Conservation (phyloP, 192 early-diverging fungal species). For the Linderina pennispora region DNA sequence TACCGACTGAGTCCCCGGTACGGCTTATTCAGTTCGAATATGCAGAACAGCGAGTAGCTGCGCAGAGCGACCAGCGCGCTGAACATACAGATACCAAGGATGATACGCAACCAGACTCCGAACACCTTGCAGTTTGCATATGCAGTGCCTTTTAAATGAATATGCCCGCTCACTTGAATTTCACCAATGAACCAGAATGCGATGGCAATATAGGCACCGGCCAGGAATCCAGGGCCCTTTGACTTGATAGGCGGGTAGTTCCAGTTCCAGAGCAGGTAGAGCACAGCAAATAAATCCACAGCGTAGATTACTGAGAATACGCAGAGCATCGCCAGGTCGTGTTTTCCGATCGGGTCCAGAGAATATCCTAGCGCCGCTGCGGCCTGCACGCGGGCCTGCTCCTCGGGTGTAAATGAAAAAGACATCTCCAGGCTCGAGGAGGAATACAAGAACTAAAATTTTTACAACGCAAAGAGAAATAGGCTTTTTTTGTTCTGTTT, state of each 20-base stretch:
- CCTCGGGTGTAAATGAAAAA: background rate
- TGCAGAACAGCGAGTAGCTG: constrained; percentile 13
- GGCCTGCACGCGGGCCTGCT: constrained; percentile 12
- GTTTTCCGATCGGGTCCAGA: constrained; percentile 10
- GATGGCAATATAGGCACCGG: constrained; percentile 1
- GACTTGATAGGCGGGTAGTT: constrained; percentile 33
- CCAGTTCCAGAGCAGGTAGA: constrained; percentile 20
- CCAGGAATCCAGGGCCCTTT: constrained; percentile 26
- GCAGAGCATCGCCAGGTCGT: constrained; percentile 6
- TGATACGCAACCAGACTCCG: constrained; percentile 21
- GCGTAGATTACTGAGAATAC: constrained; percentile 7
- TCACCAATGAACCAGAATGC: constrained; percentile 38
- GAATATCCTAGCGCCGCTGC: constrained; percentile 4
- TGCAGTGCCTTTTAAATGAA: constrained; percentile 2
- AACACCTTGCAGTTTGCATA: constrained; percentile 24
- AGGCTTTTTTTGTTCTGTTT: too few species aligned
- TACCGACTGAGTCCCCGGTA: constrained; percentile 15
- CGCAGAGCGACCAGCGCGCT: constrained; percentile 15
- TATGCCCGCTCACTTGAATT: constrained; percentile 18
- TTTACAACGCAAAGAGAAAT: too few species aligned
- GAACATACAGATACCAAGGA: constrained; percentile 21
- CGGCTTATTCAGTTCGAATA: constrained; percentile 13
- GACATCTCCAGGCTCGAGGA: too few species aligned
- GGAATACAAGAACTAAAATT: too few species aligned
- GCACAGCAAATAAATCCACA: constrained; percentile 14